Evolutionary conservation across 345 rosid genomes (phyloP).

Genomic region (Erucastrum elatum): DNA sequence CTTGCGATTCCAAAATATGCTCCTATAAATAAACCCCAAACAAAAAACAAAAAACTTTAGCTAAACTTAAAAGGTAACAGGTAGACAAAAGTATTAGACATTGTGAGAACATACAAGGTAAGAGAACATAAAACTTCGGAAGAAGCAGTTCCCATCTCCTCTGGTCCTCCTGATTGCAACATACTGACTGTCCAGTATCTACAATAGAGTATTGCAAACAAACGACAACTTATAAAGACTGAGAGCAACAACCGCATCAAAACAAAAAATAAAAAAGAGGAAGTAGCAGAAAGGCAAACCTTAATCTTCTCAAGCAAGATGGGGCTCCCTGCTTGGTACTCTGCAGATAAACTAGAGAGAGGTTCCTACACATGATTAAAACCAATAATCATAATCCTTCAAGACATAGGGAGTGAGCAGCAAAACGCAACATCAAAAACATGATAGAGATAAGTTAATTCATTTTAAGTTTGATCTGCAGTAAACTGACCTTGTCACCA

Average conservation of each 20-base stretch:
- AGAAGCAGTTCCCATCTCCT: slow-evolving; percentile 99
- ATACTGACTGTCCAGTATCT: slow-evolving; percentile 74
- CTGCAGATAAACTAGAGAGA: slow-evolving; percentile 76
- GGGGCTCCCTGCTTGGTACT: slow-evolving; percentile 83
- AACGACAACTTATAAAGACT: background rate
- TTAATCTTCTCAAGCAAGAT: slow-evolving; percentile 90
- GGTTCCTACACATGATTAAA: slow-evolving; percentile 58
- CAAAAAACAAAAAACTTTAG: background rate
- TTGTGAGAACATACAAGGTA: slow-evolving; percentile 69
- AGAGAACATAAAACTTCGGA: slow-evolving; percentile 92
- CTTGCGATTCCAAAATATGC: slow-evolving; percentile 79
- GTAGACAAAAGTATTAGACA: background rate
- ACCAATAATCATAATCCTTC: no score
- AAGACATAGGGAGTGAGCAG: no score
- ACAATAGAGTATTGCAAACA: slow-evolving; percentile 24
- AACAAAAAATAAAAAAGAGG: no score
- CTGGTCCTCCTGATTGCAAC: slow-evolving; percentile 83
- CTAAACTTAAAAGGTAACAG: no score
- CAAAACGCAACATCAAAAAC: no score
- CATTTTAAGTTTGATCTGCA: no score
- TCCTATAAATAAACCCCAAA: slow-evolving; percentile 52
- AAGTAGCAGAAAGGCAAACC: slow-evolving; percentile 48
- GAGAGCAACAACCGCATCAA: background rate
- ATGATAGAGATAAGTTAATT: no score
- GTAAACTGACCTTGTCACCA: slow-evolving; percentile 71